phyloP scores from a whole-genome alignment of 345 rosid species.

The Gossypium ekmanianum region DNA sequence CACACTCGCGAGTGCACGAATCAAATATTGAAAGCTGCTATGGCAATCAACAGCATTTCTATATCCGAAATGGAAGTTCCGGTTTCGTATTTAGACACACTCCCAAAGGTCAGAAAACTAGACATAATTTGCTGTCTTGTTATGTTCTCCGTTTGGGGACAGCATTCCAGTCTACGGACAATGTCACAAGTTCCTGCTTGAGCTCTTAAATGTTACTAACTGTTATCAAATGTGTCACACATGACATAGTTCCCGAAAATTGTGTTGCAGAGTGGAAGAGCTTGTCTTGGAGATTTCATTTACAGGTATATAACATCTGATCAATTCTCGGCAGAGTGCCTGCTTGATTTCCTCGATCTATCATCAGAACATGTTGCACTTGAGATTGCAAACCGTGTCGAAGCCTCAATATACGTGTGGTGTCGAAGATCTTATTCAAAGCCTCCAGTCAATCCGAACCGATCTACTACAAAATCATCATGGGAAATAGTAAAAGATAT shows the following conservation, averaged over 20 bases:
- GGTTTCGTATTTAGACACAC: slow-evolving; percentile 68
- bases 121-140: not conserved
- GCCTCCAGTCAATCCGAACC: slow-evolving; percentile 39
- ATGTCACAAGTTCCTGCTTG: not conserved
- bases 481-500: slow-evolving; percentile 90
- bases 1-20: slow-evolving; percentile 72
- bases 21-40: slow-evolving; percentile 92
- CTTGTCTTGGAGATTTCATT: slow-evolving; percentile 77
- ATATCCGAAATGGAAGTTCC: slow-evolving; percentile 93
- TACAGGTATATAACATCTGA: slow-evolving; percentile 78
- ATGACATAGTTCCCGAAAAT: not conserved
- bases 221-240: not conserved
- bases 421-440: slow-evolving; percentile 58
- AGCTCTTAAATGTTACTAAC: not conserved
- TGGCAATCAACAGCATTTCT: slow-evolving; percentile 73
- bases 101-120: slow-evolving; percentile 62
- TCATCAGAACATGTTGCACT: slow-evolving; percentile 77
- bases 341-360: slow-evolving; percentile 86
- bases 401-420: slow-evolving; percentile 83
- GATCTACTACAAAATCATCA: slow-evolving; percentile 61
- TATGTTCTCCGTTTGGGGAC: not conserved
- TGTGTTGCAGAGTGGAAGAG: slow-evolving; percentile 72
- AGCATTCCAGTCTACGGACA: not conserved
- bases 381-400: slow-evolving; percentile 87
- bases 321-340: slow-evolving; percentile 75